A percentile compares a stretch with the other conserved stretches of the same genome.
These are phyloP conservation scores for Sarocladium oryzae DNA, from an alignment of 2,329 filamentous ascomycete genomes.

Conservation along the genomic window DNA sequence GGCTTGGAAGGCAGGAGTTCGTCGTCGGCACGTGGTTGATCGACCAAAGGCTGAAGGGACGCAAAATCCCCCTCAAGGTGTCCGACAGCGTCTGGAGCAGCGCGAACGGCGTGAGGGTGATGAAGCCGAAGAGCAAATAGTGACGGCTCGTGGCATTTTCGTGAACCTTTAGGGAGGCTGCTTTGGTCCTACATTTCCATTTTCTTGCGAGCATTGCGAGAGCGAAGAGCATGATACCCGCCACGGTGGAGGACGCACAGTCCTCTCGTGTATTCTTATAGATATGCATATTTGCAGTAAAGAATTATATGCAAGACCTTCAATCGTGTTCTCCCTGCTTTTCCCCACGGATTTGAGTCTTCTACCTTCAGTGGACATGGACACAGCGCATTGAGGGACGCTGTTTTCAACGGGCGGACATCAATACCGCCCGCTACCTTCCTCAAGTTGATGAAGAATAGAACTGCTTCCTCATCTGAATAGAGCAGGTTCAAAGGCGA, in stretches of 20 bases:
- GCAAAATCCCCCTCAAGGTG: slow-evolving; percentile 68
- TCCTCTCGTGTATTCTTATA: background rate
- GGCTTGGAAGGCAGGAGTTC: slow-evolving; percentile 63
- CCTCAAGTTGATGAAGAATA: too few relatives aligned
- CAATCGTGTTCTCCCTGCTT: too few relatives aligned
- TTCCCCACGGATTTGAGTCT: too few relatives aligned
- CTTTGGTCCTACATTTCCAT: too few relatives aligned
- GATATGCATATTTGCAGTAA: too few relatives aligned
- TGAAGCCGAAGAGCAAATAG: slow-evolving; percentile 22
- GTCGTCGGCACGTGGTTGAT: slow-evolving; percentile 79
- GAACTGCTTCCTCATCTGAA: too few relatives aligned
- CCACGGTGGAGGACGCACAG: background rate
- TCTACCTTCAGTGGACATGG: too few relatives aligned
- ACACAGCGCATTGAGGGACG: too few relatives aligned
- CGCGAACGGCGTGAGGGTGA: slow-evolving; percentile 41
- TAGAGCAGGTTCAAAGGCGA: too few relatives aligned
- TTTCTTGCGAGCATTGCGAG: background rate
- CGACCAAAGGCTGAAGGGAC: slow-evolving; percentile 71
- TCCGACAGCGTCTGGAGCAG: slow-evolving; percentile 72
- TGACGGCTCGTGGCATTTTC: background rate
- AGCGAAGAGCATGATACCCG: slow-evolving; percentile 7
- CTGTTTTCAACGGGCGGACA: too few relatives aligned
- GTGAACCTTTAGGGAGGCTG: background rate
- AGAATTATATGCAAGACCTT: too few relatives aligned
- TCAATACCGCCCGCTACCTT: too few relatives aligned